Percentiles rank a stretch among this genome's conserved stretches.
These are phyloP conservation scores for Digitaria exilis DNA, from an alignment of 202 grass and related monocot species.

Conservation along the genomic window DNA sequence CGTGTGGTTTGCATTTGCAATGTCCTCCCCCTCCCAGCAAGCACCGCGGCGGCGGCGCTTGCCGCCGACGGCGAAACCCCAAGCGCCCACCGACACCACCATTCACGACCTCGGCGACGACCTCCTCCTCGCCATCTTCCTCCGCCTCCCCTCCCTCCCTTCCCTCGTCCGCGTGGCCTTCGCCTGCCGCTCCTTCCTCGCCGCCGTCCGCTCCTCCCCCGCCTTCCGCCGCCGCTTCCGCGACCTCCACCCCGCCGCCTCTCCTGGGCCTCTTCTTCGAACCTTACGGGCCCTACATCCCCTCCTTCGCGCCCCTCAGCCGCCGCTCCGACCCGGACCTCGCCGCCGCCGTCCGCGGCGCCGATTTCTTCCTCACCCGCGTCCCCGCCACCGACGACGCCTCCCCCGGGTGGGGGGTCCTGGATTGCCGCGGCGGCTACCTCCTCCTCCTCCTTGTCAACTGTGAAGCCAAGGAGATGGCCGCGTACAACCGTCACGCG, in stretches of 20 bases:
- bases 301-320: no score
- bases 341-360: slow-evolving; percentile 13
- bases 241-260: no score
- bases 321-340: neutral
- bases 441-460: neutral
- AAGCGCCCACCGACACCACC: neutral
- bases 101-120: neutral
- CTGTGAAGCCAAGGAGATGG: neutral
- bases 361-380: neutral
- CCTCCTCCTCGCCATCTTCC: slow-evolving; percentile 16
- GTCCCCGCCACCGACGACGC: neutral
- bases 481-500: neutral
- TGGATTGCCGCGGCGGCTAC: neutral
- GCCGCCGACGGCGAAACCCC: neutral
- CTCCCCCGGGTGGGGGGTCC: neutral
- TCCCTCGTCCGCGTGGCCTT: neutral
- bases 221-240: neutral
- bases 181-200: neutral
- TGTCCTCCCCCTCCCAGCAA: neutral
- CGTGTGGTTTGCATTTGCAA: no score
- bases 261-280: no score
- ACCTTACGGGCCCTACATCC: no score
- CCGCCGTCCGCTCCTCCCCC: neutral
- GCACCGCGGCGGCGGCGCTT: neutral
- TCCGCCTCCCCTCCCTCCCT: slow-evolving; percentile 4